Evolutionary conservation across 805 yeast genomes (phyloP).

Genomic region (Myxozyma monticola): DNA sequence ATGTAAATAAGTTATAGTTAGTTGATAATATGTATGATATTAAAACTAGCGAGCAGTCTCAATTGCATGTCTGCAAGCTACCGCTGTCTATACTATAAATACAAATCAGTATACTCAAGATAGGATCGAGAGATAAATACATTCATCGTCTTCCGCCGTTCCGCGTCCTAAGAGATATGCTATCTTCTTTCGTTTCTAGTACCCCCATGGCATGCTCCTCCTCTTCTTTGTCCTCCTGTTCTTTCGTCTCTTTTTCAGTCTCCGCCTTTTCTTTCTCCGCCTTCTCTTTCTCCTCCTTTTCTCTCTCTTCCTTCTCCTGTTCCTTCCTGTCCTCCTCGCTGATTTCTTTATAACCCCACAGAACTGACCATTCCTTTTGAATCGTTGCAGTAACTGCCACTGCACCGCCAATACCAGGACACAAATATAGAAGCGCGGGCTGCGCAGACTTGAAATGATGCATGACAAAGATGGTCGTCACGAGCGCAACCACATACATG

Average conservation of each 20-base stretch:
- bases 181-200: too few relatives aligned
- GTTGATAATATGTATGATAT: too few relatives aligned
- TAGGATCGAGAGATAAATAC: too few relatives aligned
- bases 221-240: neutral
- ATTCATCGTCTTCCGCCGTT: too few relatives aligned
- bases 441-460: constrained; percentile 51
- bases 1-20: too few relatives aligned
- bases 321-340: constrained; percentile 17
- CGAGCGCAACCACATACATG: constrained; percentile 52
- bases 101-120: too few relatives aligned
- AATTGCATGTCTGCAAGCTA: too few relatives aligned
- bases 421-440: constrained; percentile 66
- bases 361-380: constrained; percentile 12
- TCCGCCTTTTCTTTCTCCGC: neutral
- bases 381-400: constrained; percentile 12
- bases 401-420: constrained; percentile 45
- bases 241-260: neutral
- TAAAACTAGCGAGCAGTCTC: too few relatives aligned
- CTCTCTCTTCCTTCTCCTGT: constrained; percentile 33
- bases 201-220: too few relatives aligned
- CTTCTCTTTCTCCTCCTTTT: neutral
- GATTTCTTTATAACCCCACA: constrained; percentile 26
- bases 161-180: too few relatives aligned
- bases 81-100: too few relatives aligned
- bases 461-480: constrained; percentile 46